Evolutionary conservation across 139 green algal genomes (phyloP).

Genomic region (Micractinium sp.): DNA sequence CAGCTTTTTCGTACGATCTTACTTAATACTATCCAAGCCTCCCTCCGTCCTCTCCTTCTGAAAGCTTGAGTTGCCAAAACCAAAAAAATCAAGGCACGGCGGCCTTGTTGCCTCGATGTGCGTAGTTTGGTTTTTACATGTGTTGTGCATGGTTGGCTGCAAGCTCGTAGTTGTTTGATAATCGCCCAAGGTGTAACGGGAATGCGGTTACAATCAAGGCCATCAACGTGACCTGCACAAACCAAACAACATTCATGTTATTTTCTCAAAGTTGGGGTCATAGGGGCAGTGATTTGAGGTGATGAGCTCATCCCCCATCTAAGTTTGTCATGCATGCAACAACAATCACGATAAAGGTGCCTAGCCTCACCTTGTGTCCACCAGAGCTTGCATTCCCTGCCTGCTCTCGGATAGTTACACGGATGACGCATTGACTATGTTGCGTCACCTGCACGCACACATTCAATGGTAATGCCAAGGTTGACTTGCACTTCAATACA

Average conservation of each 20-base stretch:
- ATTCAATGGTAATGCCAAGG: no score
- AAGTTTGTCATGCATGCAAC: neutral
- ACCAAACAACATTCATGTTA: neutral
- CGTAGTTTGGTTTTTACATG: neutral
- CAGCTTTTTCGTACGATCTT: neutral
- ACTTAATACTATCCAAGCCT: no score
- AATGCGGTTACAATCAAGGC: neutral
- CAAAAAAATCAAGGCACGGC: no score
- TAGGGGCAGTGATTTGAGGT: no score
- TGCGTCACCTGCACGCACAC: neutral
- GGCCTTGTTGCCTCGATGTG: no score
- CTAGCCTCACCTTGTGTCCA: neutral
- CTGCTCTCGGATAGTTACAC: neutral
- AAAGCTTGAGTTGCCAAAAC: no score
- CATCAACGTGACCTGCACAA: neutral
- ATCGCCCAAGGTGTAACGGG: neutral
- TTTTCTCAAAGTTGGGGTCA: neutral
- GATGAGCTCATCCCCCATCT: no score
- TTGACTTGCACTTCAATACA: no score
- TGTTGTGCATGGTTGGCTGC: neutral
- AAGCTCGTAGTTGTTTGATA: neutral
- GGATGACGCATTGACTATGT: neutral
- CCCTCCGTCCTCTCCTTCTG: no score
- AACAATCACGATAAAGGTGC: neutral
- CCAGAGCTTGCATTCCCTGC: neutral